A percentile compares a stretch with the other conserved stretches of the same genome.
phyloP scores from a whole-genome alignment of 2,329 filamentous ascomycete genomes.

The Raffaelea albimanens region DNA sequence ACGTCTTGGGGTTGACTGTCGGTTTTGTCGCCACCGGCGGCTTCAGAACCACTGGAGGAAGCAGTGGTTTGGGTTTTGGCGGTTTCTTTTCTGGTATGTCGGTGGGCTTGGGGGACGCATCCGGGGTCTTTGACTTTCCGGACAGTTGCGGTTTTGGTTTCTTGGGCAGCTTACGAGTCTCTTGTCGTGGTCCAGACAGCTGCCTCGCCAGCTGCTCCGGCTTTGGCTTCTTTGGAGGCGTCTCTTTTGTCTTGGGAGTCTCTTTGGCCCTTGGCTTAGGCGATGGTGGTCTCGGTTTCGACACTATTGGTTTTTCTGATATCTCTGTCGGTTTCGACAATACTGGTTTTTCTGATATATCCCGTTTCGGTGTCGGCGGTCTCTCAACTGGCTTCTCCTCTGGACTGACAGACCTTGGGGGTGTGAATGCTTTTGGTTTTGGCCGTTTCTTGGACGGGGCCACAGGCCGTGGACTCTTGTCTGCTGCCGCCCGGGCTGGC shows the following conservation, averaged over 20 bases:
- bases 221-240: background rate
- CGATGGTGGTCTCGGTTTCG: background rate
- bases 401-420: conserved; percentile 20
- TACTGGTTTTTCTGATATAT: conserved; percentile 1
- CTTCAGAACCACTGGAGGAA: no score
- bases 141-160: background rate
- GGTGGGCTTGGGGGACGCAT: no score
- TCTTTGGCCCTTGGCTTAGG: background rate
- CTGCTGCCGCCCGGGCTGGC: conserved; percentile 8
- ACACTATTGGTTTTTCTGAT: background rate
- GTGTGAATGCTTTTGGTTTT: conserved; percentile 19
- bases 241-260: background rate
- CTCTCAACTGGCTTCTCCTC: background rate
- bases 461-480: background rate
- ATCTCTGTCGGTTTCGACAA: background rate
- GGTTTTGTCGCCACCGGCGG: no score
- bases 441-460: background rate
- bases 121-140: background rate
- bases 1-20: no score
- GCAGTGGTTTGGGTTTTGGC: no score
- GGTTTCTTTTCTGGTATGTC: no score
- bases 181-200: background rate
- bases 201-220: background rate
- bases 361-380: background rate
- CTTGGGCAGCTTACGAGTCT: no score